A percentile compares a stretch with the other conserved stretches of the same genome.
These are phyloP conservation scores for Berkeleyomyces rouxiae DNA, from an alignment of 2,329 filamentous ascomycete genomes.

Conservation along the genomic window DNA sequence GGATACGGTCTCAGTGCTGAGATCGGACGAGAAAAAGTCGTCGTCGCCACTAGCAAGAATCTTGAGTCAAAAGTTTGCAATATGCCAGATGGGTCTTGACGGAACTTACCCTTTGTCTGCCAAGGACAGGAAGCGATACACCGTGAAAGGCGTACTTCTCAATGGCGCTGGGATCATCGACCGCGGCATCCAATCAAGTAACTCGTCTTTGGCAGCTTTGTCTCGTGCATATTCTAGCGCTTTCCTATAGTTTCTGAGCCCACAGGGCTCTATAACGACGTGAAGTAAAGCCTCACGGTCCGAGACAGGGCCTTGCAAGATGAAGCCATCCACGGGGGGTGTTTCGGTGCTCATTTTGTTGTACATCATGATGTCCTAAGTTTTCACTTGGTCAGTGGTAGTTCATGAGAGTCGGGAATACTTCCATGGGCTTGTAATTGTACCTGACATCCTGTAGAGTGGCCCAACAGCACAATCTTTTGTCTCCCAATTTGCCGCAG, in stretches of 20 bases:
- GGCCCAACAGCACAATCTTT: slow-evolving; percentile 39
- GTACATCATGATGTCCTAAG: slow-evolving; percentile 41
- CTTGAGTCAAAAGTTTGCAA: not conserved
- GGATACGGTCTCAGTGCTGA: slow-evolving; percentile 38
- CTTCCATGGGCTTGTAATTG: not conserved
- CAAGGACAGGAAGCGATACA: slow-evolving; percentile 36
- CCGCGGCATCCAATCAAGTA: slow-evolving; percentile 37
- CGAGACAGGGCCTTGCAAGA: slow-evolving; percentile 65
- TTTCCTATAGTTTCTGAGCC: slow-evolving; percentile 26
- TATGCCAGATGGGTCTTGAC: not conserved
- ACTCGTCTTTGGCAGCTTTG: slow-evolving; percentile 38
- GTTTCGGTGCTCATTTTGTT: slow-evolving; percentile 25
- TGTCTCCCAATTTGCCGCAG: slow-evolving; percentile 32
- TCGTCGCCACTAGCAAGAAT: slow-evolving; percentile 45
- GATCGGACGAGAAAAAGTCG: slow-evolving; percentile 74
- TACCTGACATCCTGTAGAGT: slow-evolving; percentile 43
- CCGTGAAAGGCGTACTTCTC: slow-evolving; percentile 30
- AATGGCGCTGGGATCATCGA: slow-evolving; percentile 26
- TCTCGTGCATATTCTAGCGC: slow-evolving; percentile 32
- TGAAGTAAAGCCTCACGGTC: slow-evolving; percentile 49
- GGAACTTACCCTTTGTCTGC: slow-evolving; percentile 31
- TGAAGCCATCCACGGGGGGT: slow-evolving; percentile 52
- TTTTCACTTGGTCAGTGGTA: not conserved
- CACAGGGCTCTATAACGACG: slow-evolving; percentile 21
- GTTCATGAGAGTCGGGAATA: not conserved